phyloP scores from a whole-genome alignment of 495 filamentous ascomycete species.

The Paragyromitra xinjiangensis region DNA sequence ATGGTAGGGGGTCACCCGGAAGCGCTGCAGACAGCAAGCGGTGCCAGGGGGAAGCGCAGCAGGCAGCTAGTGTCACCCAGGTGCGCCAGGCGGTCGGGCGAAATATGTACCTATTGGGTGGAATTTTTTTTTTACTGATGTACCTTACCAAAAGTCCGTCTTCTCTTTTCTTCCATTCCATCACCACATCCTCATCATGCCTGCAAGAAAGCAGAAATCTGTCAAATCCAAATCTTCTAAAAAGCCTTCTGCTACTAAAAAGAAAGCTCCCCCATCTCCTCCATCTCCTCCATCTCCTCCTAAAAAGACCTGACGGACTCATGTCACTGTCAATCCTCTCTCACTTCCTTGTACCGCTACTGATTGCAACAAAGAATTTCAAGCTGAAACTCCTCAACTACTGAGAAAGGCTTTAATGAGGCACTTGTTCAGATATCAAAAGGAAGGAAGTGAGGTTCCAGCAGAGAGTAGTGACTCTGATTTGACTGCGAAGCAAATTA shows the following conservation, averaged over 20 bases:
- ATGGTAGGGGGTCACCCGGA: no score
- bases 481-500: neutral
- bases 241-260: neutral
- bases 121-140: no score
- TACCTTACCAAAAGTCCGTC: neutral
- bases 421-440: neutral
- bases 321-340: neutral
- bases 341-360: neutral
- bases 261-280: neutral
- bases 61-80: no score
- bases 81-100: no score
- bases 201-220: neutral
- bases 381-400: neutral
- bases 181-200: neutral
- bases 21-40: no score
- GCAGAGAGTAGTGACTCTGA: neutral
- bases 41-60: no score
- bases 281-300: neutral
- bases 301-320: neutral
- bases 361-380: neutral
- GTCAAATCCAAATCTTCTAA: neutral
- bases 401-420: slow-evolving; percentile 9
- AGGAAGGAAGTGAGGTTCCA: neutral
- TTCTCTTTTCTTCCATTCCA: neutral
- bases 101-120: no score